Evolutionary conservation across 306 rosid species (phyloP).

Genomic region (Oxytropis ochrocephala): DNA sequence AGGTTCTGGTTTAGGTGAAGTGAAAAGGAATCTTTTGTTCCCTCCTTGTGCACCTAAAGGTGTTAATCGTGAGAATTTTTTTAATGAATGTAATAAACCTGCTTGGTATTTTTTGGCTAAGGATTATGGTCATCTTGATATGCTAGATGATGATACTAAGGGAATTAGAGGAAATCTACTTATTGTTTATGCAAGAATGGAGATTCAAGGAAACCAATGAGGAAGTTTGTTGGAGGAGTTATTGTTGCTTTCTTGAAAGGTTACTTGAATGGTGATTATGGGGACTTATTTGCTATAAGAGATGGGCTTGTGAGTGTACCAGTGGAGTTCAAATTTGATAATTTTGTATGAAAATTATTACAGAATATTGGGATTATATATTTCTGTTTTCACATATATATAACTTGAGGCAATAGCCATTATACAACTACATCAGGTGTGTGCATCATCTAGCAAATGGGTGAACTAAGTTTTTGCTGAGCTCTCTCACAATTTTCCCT

Average conservation of each 20-base stretch:
- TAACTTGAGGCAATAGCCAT: no score
- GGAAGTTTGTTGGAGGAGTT: slow-evolving; percentile 76
- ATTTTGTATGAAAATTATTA: slow-evolving; percentile 23
- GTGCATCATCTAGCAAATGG: no score
- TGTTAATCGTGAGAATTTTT: slow-evolving; percentile 72
- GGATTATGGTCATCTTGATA: slow-evolving; percentile 73
- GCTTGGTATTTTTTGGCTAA: slow-evolving; percentile 59
- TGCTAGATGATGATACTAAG: slow-evolving; percentile 71
- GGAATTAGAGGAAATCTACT: slow-evolving; percentile 51
- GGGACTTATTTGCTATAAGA: slow-evolving; percentile 40
- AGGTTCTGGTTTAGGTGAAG: slow-evolving; percentile 68
- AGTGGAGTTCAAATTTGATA: slow-evolving; percentile 38
- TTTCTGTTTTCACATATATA: no score
- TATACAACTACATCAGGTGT: no score
- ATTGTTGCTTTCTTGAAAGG: slow-evolving; percentile 75
- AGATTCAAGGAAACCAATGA: slow-evolving; percentile 73
- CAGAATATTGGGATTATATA: not conserved
- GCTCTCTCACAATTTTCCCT: no score
- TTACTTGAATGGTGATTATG: slow-evolving; percentile 38
- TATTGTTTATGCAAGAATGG: slow-evolving; percentile 70
- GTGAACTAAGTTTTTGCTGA: no score
- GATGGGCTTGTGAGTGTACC: slow-evolving; percentile 39
- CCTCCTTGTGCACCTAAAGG: slow-evolving; percentile 85
- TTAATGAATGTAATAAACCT: slow-evolving; percentile 50
- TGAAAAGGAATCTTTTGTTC: slow-evolving; percentile 45